Percentiles rank a stretch among this genome's conserved stretches.
Conservation (phyloP, 768 basidiomycete genomes). For the Phaeolepiota aurea region DNA sequence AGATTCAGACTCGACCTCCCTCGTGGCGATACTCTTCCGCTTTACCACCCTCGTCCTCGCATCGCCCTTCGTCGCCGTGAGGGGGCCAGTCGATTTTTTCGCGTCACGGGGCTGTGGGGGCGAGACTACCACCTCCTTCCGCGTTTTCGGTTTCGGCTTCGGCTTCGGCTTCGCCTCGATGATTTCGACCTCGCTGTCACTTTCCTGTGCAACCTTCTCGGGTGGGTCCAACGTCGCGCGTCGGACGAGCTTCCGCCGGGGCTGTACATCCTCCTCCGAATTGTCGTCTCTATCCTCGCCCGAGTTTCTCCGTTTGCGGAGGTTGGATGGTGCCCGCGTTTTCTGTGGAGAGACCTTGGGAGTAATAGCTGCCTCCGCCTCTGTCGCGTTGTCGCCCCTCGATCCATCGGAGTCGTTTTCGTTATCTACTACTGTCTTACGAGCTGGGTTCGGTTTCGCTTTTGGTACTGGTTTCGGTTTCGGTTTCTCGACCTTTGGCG, state of each 20-base stretch:
- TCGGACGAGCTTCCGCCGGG: slow-evolving; percentile 1
- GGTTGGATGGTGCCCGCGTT: neutral
- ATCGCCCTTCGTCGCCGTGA: slow-evolving; percentile 13
- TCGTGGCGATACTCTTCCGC: too few species aligned
- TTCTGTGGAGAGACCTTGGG: neutral
- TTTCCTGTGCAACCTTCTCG: neutral
- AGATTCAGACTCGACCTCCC: too few species aligned
- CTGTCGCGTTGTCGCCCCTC: neutral
- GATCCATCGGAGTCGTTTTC: neutral
- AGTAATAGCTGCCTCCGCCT: too few species aligned
- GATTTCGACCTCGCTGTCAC: too few species aligned
- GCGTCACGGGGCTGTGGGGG: neutral
- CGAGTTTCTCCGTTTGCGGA: neutral
- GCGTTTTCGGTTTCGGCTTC: neutral
- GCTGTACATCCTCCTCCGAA: too few species aligned
- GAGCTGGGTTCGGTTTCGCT: neutral
- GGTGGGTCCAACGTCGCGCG: neutral
- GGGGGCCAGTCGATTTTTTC: neutral
- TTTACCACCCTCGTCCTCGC: slow-evolving; percentile 18
- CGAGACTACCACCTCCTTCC: neutral
- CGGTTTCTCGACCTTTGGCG: neutral
- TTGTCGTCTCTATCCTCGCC: neutral
- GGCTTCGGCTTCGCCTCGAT: neutral
- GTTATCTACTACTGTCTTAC: neutral
- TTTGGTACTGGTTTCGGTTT: neutral